Evolutionary conservation across 495 filamentous ascomycete species (phyloP).

Genomic region (Lasiosphaeria ovina): DNA sequence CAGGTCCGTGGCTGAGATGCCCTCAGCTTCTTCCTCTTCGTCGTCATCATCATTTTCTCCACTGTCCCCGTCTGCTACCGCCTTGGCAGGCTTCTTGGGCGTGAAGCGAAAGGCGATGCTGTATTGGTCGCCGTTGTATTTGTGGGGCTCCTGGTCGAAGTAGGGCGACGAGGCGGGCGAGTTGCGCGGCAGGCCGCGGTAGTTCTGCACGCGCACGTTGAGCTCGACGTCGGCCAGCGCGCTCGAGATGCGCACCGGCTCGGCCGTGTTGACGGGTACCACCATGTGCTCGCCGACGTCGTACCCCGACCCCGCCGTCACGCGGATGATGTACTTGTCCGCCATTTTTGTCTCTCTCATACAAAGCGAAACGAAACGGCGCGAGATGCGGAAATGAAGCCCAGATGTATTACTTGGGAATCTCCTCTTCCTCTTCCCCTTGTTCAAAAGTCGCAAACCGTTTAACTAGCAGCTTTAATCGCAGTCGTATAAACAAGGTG

Average conservation of each 20-base stretch:
- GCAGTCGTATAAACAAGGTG: too few relatives aligned
- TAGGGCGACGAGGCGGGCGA: conserved; percentile 65
- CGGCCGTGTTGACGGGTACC: conserved; percentile 68
- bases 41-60: neutral
- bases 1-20: conserved; percentile 67
- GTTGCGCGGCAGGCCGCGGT: conserved; percentile 55
- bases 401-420: neutral
- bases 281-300: conserved; percentile 60
- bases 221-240: conserved; percentile 60
- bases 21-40: conserved; percentile 11
- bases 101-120: conserved; percentile 73
- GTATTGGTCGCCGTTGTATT: conserved; percentile 68
- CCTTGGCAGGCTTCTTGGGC: conserved; percentile 49
- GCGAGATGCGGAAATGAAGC: too few relatives aligned
- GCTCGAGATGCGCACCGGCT: conserved; percentile 56
- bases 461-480: too few relatives aligned
- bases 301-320: conserved; percentile 75
- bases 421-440: too few relatives aligned
- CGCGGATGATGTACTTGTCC: conserved; percentile 65
- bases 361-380: too few relatives aligned
- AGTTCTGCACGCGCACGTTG: conserved; percentile 65
- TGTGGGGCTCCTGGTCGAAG: conserved; percentile 67
- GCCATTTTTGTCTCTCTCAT: conserved; percentile 39
- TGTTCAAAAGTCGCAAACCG: too few relatives aligned
- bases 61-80: neutral